Percentiles rank a stretch among this genome's conserved stretches.
These are phyloP conservation scores for Paracoccidioides lutzii DNA, from an alignment of 2,329 filamentous ascomycete genomes.

Conservation along the genomic window DNA sequence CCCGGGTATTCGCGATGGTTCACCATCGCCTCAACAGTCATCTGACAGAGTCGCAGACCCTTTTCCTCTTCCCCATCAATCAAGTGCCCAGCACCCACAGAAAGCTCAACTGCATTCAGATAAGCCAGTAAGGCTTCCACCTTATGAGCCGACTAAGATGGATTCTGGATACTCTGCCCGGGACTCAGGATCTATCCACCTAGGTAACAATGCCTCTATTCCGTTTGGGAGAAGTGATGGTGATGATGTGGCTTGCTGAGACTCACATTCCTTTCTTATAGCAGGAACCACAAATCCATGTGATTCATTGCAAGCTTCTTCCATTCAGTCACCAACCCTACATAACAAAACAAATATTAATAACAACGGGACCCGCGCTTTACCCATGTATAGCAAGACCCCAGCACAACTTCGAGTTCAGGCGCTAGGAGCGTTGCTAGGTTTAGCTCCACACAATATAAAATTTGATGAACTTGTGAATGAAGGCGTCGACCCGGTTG, in stretches of 20 bases:
- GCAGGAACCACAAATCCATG: not conserved
- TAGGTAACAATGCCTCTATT: not conserved
- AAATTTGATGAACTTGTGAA: conserved; percentile 60
- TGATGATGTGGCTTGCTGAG: not conserved
- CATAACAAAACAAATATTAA: not conserved
- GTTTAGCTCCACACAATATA: conserved; percentile 51
- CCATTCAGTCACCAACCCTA: not conserved
- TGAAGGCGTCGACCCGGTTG: conserved; percentile 53
- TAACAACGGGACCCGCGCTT: not conserved
- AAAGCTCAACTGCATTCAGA: not conserved
- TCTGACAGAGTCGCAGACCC: not conserved
- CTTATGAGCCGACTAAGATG: not conserved
- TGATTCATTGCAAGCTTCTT: not conserved
- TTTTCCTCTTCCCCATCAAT: not conserved
- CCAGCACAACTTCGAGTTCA: conserved; percentile 29
- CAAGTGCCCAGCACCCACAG: not conserved
- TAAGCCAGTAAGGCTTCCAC: not conserved
- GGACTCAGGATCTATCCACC: not conserved
- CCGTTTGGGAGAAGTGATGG: not conserved
- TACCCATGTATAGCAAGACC: conserved; percentile 16
- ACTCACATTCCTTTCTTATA: not conserved
- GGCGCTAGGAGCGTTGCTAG: conserved; percentile 55
- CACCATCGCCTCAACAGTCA: not conserved
- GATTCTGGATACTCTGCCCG: not conserved
- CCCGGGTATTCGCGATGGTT: not conserved